phyloP scores from a whole-genome alignment of 2,329 filamentous ascomycete genomes.

The Coniochaeta pulveracea region DNA sequence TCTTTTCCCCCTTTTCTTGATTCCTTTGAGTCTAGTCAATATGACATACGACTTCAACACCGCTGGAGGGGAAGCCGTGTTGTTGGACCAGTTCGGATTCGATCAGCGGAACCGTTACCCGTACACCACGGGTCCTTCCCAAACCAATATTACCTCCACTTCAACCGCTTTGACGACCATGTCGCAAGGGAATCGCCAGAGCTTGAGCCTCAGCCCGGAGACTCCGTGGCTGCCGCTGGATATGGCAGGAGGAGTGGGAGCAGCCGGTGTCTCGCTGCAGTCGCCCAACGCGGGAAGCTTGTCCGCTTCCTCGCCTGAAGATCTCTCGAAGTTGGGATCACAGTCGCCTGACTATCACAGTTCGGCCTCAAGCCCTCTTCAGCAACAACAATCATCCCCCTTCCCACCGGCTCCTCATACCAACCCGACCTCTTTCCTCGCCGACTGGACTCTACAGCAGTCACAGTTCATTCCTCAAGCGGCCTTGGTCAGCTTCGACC shows the following conservation, averaged over 20 bases:
- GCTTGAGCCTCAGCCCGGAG: constrained; percentile 33
- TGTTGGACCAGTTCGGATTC: constrained; percentile 48
- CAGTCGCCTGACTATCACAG: constrained; percentile 33
- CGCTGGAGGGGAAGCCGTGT: constrained; percentile 41
- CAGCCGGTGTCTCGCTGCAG: constrained; percentile 19
- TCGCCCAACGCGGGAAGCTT: constrained; percentile 29
- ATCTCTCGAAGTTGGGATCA: constrained; percentile 29
- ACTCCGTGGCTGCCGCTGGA: constrained; percentile 35
- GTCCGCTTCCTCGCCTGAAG: constrained; percentile 39
- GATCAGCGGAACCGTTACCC: constrained; percentile 47
- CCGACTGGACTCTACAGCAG: constrained; percentile 46
- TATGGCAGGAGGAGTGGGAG: constrained; percentile 22
- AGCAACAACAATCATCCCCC: constrained; percentile 43
- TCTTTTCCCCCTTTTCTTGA: constrained; percentile 18
- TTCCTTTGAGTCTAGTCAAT: constrained; percentile 21
- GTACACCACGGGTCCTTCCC: constrained; percentile 25
- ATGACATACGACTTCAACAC: constrained; percentile 52
- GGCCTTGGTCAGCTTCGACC: constrained; percentile 42
- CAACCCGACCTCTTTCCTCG: constrained; percentile 34
- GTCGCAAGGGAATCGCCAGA: constrained; percentile 24
- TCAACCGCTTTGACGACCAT: constrained; percentile 23
- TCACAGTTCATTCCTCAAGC: constrained; percentile 46
- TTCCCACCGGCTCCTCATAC: constrained; percentile 39
- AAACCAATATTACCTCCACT: constrained; percentile 22
- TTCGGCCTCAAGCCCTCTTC: constrained; percentile 40